Base-by-base conservation (phyloP, 2,329 filamentous ascomycete species). In the Trichoderma citrinoviride region DNA sequence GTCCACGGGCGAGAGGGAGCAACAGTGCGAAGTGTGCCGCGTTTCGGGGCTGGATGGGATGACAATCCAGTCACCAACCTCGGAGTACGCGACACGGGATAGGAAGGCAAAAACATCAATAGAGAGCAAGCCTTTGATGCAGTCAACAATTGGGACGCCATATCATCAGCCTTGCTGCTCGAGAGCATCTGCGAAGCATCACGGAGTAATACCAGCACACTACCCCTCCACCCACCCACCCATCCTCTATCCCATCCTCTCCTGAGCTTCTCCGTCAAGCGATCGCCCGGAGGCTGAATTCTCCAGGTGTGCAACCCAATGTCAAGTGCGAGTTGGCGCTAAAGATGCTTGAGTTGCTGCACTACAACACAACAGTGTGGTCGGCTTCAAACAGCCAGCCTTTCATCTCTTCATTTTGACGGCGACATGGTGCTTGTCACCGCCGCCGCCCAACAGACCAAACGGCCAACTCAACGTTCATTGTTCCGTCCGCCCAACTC, bases 251-350 rank as follows among this genome's bases (percentile, higher is more conserved):
- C 2, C 12, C 33, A 10, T 37, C 10, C 33, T 37, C 43, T 52
- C 33, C 37, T 49, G 12, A 61, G 23, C 46, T 47, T 49, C 21
- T 21, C 33, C 49, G 12, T 23, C 25, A 37, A 46, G 58, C 58
- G 40, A 54, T 62, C 58, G 50, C 37, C 40, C 25, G 19, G 40
- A 52, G 58, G 49, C 49, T 37, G 40, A 53, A 41, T 17, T 53
- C 17, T 43, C 37, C 12, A 40, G 44, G 56, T 29, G 37, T 29
- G 37, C 47, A 61, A 53, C 23, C 12, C 37, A 37, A 61, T 12
- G n/a, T 17, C 25, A 44, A 1, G 53, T 23, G 37, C 40, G 37
- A 53, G 12, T 49, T 29, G 47, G 37, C 47, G 49, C 58, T 62
- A 62, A 54, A 15, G 37, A 61, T 19, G 17, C 10, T 25, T 15